Base-by-base conservation (phyloP, 305 asterid genomes). In the Ajuga reptans region DNA sequence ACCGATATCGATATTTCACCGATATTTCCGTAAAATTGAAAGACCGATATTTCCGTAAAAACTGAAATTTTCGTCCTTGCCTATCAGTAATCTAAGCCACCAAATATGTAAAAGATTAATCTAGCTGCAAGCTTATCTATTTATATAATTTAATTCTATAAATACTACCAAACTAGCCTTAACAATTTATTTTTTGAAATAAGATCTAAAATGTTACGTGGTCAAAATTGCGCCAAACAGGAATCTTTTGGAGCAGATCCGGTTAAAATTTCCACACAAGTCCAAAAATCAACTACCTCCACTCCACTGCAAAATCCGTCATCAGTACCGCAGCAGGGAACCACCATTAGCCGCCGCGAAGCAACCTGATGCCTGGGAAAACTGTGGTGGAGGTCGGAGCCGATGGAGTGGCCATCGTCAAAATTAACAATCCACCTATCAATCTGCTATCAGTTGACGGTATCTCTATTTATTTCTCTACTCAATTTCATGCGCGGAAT, bases 351-450 rank as follows among this genome's bases (percentile, higher is more conserved):
- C 27, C 37, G 67, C 67, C 69, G 27, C 31, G 52, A 52, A 60
- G 66, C 29, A n/a, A 39, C 51, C 53, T 64, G 73, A 83, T 80
- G 87, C 53, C 16, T 7, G 68, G 62, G 18, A 78, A 66, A 45
- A 65, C 77, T 47, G 24, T 29, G 24, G 71, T 84, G 77, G 86
- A 75, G 46, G 84, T 82, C 11, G 84, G 86, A 69, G 67, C 50
- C 41, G 86, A 83, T 64, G 91, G 88, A 4, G 86, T 86, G 29
- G 92, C 86, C 17, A 37, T 86, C 14, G 66, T 84, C 50, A 58
- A 80, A 16, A 72, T 86, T 63, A 63, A 56, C 74, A 82, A 82
- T 55, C 89, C 92, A 52, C 87, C 92, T 34, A 84, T 84, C 72
- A 86, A 84, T 76, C 69, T 83, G 70, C 77, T 81, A 8, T 75